Evolutionary conservation across 139 green algal genomes (phyloP), one percentile per base, ranked within the genome.

Genomic region (Monoraphidium neglectum): DNA sequence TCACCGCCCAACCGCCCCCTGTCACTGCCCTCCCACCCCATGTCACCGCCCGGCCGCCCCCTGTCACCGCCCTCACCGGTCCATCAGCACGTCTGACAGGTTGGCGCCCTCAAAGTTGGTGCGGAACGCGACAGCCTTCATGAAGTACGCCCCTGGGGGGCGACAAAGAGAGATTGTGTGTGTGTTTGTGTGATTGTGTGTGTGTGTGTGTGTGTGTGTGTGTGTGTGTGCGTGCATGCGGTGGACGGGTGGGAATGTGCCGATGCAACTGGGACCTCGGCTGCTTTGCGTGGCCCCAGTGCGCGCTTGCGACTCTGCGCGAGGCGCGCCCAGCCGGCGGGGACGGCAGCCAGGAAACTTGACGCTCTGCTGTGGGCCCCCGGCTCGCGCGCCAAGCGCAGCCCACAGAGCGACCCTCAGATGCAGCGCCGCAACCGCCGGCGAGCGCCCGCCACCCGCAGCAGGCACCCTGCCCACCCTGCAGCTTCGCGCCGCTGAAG

Each of bases 41-140:
- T 84, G 53, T 86, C 83, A 69, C 83, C 88, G n/a, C n/a, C n/a
- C n/a, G n/a, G n/a, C n/a, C n/a, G n/a, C n/a, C n/a, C n/a, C n/a
- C n/a, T n/a, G n/a, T n/a, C 21, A n/a, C 43, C 43, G 8, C 43
- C 43, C 43, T 51, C 43, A 51, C 43, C 95, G 80, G 83, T 99
- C 95, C 91, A 97, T 96, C 2, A 99, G 86, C 0, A 91, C 80
- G 53, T 99, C 95, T 15, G 75, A 91, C 28, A 98, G 78, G 83
- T 98, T 92, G 37, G 95, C 95, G 68, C 89, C 90, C 87, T 92
- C 80, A 64, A 91, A 92, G 69, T 90, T 85, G 49, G 84, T 79
- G 28, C 83, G 51, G 68, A 74, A 85, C 0, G 79, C 77, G 16
- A 84, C 81, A 64, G 72, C 70, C 33, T 89, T 87, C 70, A 87